phyloP scores from a whole-genome alignment of 768 basidiomycete genomes.

The Phallus indusiatus region DNA sequence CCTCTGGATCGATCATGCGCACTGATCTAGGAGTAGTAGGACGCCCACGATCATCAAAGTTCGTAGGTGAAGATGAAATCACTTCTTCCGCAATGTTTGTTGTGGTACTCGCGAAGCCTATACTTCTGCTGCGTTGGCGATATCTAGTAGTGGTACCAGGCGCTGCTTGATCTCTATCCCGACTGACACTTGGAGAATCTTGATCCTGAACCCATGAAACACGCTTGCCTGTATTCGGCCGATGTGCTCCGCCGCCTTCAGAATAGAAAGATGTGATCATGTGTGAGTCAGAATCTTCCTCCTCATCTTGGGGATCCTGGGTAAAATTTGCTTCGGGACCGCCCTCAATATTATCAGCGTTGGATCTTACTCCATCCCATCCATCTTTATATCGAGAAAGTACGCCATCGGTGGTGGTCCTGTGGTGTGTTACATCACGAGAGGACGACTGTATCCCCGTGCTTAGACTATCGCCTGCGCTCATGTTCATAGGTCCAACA shows the following conservation, averaged over 20 bases:
- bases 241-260: conserved; percentile 33
- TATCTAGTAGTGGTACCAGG: background rate
- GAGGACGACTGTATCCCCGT: too few species aligned
- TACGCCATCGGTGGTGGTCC: too few species aligned
- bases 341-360: too few species aligned
- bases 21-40: background rate
- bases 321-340: background rate
- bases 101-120: background rate
- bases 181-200: conserved; percentile 22
- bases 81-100: background rate
- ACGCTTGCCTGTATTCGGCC: conserved; percentile 37
- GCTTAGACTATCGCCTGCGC: too few species aligned
- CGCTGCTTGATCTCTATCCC: background rate
- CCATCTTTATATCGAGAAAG: too few species aligned
- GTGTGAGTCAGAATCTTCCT: conserved; percentile 31
- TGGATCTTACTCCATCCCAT: too few species aligned
- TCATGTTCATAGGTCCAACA: background rate
- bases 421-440: too few species aligned
- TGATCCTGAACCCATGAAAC: conserved; percentile 56
- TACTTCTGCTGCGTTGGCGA: background rate
- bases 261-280: conserved; percentile 74
- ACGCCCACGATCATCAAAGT: background rate
- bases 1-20: background rate
- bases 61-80: background rate
- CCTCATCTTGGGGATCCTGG: conserved; percentile 24